Evolutionary conservation across 345 rosid species (phyloP).

Genomic region (Salix udensis): DNA sequence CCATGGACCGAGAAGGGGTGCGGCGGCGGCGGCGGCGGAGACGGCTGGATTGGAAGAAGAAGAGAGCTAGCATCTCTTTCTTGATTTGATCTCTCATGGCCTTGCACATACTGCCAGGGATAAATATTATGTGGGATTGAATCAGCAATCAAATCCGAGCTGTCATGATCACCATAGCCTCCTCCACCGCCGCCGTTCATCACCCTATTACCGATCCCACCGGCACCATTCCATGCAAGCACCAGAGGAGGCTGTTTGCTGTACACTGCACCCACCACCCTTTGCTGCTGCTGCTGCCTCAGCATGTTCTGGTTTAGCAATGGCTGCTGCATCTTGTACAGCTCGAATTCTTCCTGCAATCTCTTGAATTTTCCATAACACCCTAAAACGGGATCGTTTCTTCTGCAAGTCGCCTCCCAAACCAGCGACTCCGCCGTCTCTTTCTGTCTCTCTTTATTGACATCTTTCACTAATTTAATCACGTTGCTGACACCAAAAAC

Average conservation of each 20-base stretch:
- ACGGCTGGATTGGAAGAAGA: conserved; percentile 9
- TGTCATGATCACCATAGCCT: conserved; percentile 1
- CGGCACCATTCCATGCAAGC: not conserved
- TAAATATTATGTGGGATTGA: conserved; percentile 18
- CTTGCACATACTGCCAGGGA: conserved; percentile 18
- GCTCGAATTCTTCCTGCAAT: conserved; percentile 47
- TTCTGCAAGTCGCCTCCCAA: conserved; percentile 79
- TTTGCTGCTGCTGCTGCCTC: conserved; percentile 1
- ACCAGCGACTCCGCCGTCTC: conserved; percentile 54
- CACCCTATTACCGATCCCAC: not conserved
- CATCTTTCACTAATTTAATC: conserved; percentile 47
- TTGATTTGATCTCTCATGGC: conserved; percentile 19
- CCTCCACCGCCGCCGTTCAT: not conserved
- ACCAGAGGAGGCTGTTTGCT: not conserved
- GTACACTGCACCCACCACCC: not conserved
- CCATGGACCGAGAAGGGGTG: conserved; percentile 15
- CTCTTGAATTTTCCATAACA: conserved; percentile 54
- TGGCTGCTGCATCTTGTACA: conserved; percentile 32
- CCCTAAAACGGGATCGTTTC: conserved; percentile 60
- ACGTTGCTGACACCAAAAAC: conserved; percentile 57
- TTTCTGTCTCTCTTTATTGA: conserved; percentile 41
- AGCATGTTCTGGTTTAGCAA: conserved; percentile 10
- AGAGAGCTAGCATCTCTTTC: conserved; percentile 20
- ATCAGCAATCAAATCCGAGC: conserved; percentile 17
- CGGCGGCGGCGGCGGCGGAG: not conserved